phyloP scores from a whole-genome alignment of 1,284 basidiomycete genomes.

The Wolfiporia cocos region DNA sequence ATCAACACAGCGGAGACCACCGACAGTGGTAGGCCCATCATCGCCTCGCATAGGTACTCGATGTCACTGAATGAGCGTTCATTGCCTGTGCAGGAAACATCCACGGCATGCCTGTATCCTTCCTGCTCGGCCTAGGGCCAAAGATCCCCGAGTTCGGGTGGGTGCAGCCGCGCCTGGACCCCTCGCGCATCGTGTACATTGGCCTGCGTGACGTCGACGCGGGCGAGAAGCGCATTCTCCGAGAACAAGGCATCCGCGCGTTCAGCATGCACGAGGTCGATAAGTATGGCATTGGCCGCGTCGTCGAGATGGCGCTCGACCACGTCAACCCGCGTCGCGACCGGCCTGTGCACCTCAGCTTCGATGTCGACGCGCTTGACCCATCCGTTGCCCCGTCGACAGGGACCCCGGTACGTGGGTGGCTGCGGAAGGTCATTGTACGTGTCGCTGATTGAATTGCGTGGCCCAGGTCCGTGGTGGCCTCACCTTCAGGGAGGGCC shows the following conservation, averaged over 20 bases:
- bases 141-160: conserved; percentile 66
- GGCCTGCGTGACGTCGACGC: conserved; percentile 92
- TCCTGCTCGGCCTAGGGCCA: conserved; percentile 75
- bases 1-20: conserved; percentile 92
- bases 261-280: conserved; percentile 99
- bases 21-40: conserved; percentile 53
- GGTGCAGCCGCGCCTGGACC: conserved; percentile 70
- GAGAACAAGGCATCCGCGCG: conserved; percentile 85
- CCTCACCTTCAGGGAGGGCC: conserved; percentile 94
- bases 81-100: conserved; percentile 65
- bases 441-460: background rate
- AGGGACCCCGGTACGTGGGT: conserved; percentile 72
- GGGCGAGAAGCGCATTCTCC: conserved; percentile 86
- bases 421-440: background rate
- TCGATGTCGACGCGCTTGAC: conserved; percentile 95
- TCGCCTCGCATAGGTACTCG: background rate
- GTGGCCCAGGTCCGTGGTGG: conserved; percentile 80
- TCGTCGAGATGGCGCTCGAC: conserved; percentile 94
- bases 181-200: conserved; percentile 86
- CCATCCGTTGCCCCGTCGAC: conserved; percentile 93
- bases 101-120: conserved; percentile 97
- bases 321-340: conserved; percentile 84
- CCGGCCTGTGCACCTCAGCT: conserved; percentile 90
- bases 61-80: conserved; percentile 2
- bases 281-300: conserved; percentile 91